A percentile compares a stretch with the other conserved stretches of the same genome.
phyloP scores from a whole-genome alignment of 2,329 filamentous ascomycete species.

The Dactylellina parvicollis region DNA sequence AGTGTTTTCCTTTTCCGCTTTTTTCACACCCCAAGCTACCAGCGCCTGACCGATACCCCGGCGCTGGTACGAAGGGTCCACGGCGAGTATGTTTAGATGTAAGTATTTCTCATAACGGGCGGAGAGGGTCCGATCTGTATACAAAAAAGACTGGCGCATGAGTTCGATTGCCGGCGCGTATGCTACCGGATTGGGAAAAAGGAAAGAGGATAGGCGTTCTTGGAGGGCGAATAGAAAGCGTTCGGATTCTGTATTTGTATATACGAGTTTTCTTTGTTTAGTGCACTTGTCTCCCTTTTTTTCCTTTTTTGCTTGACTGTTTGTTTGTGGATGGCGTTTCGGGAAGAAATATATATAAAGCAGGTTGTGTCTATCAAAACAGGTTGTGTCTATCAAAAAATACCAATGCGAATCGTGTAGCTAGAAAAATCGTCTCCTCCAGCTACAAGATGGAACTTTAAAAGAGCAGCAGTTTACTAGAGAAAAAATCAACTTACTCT shows the following conservation, averaged over 20 bases:
- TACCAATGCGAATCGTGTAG: background rate
- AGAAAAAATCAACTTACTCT: constrained; percentile 28
- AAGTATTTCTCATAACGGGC: constrained; percentile 36
- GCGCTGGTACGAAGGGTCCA: constrained; percentile 44
- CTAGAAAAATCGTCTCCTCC: background rate
- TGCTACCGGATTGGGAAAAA: constrained; percentile 33
- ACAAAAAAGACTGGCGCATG: constrained; percentile 34
- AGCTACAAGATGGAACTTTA: background rate
- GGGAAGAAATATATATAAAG: background rate
- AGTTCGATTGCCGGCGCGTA: constrained; percentile 35
- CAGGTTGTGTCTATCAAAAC: no score
- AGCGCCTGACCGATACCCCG: constrained; percentile 38
- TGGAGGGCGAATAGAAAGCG: constrained; percentile 41
- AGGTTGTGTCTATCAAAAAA: background rate
- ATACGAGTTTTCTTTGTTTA: constrained; percentile 26
- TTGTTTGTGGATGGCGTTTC: background rate
- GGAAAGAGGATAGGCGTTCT: constrained; percentile 3
- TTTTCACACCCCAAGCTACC: constrained; percentile 40
- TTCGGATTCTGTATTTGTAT: constrained; percentile 43
- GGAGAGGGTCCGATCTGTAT: constrained; percentile 3
- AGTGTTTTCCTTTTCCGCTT: constrained; percentile 17
- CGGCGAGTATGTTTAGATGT: constrained; percentile 43
- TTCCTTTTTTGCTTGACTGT: background rate
- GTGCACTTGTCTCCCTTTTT: background rate
- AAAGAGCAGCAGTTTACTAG: no score